A percentile compares a stretch with the other conserved stretches of the same genome.
phyloP scores from a whole-genome alignment of 371 early-diverging fungal species.

The Syncephalis plumigaleata region DNA sequence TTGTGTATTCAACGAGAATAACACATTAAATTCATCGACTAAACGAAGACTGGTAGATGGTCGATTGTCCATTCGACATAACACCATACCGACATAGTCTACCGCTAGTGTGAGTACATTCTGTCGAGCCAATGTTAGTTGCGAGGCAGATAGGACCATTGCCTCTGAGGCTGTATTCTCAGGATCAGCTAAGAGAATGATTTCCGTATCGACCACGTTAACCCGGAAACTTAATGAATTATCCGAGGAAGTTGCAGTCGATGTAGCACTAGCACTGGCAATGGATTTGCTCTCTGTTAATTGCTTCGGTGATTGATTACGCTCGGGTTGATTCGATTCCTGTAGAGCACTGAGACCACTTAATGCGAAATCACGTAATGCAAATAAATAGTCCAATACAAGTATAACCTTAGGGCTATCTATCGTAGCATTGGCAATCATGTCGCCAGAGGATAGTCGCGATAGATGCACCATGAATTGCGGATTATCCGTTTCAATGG shows the following conservation, averaged over 20 bases:
- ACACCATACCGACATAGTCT: slow-evolving; percentile 73
- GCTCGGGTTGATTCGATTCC: slow-evolving; percentile 5
- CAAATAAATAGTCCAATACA: slow-evolving; percentile 67
- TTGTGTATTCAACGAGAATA: slow-evolving; percentile 55
- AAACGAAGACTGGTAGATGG: slow-evolving; percentile 63
- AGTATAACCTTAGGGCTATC: slow-evolving; percentile 72
- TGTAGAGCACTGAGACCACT: slow-evolving; percentile 5
- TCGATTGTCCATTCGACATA: slow-evolving; percentile 78
- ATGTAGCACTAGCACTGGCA: slow-evolving; percentile 1
- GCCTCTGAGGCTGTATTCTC: slow-evolving; percentile 60
- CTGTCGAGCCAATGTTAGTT: slow-evolving; percentile 63
- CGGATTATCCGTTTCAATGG: slow-evolving; percentile 36
- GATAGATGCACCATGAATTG: slow-evolving; percentile 22
- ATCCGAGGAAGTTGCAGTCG: slow-evolving; percentile 1
- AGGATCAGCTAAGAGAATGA: slow-evolving; percentile 75
- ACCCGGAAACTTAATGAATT: slow-evolving; percentile 35
- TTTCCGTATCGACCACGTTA: slow-evolving; percentile 68
- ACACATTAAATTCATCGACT: slow-evolving; percentile 76
- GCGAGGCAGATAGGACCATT: slow-evolving; percentile 62
- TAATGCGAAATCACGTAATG: slow-evolving; percentile 46
- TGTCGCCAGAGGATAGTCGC: slow-evolving; percentile 13
- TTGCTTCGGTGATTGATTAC: no score
- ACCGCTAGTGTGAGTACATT: slow-evolving; percentile 49
- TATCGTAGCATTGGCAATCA: slow-evolving; percentile 37
- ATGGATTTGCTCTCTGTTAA: no score